Evolutionary conservation across 139 green algal species (phyloP).

Genomic region (Volvox africanus): DNA sequence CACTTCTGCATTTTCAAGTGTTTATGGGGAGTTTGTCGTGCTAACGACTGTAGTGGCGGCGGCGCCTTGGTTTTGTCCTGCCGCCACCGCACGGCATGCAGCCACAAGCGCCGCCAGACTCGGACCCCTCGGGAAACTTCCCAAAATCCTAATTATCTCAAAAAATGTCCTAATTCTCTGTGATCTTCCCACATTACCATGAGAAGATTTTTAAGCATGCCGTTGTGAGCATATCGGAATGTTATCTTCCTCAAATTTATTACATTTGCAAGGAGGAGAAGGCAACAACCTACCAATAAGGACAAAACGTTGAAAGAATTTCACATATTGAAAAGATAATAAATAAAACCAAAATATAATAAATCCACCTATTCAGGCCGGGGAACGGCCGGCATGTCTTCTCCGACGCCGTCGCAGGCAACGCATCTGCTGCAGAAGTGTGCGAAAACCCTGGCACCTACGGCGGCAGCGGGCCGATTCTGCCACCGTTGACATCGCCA

Average conservation of each 20-base stretch:
- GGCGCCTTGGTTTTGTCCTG: not conserved
- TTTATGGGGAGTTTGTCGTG: not conserved
- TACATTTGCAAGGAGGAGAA: too few relatives aligned
- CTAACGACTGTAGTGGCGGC: too few relatives aligned
- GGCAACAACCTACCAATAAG: too few relatives aligned
- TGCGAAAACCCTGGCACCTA: not conserved
- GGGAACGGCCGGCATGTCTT: constrained; percentile 6
- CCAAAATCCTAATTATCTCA: too few relatives aligned
- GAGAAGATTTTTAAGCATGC: too few relatives aligned
- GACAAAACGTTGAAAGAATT: too few relatives aligned
- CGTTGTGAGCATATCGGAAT: too few relatives aligned
- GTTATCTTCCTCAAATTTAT: too few relatives aligned
- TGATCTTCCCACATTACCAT: too few relatives aligned
- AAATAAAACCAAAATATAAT: too few relatives aligned
- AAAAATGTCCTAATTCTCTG: too few relatives aligned
- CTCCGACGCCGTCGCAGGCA: not conserved
- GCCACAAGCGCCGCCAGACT: not conserved
- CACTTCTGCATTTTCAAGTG: not conserved
- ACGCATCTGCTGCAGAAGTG: not conserved
- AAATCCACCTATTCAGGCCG: constrained; percentile 43
- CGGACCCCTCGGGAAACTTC: not conserved
- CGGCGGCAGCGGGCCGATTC: not conserved
- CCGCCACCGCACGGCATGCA: constrained; percentile 17
- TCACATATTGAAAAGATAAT: too few relatives aligned
- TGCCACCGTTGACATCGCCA: not conserved